Conservation (phyloP, 495 filamentous ascomycete genomes). For the Aspergillus olivimuriae region DNA sequence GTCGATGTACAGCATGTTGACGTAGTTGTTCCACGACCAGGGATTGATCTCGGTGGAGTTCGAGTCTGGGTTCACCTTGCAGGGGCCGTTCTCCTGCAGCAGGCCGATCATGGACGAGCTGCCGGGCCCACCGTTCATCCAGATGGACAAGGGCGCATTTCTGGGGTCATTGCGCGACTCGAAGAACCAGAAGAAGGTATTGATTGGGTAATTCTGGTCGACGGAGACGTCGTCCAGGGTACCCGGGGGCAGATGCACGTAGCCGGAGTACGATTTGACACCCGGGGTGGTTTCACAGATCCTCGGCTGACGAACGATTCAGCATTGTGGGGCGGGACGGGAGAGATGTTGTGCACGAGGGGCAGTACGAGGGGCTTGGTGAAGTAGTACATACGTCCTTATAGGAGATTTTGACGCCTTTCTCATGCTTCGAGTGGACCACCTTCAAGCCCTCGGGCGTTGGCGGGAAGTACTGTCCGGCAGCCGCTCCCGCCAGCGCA, state of each 20-base stretch:
- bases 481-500: conserved; percentile 14
- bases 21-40: conserved; percentile 56
- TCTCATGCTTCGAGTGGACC: conserved; percentile 49
- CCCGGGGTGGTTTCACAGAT: conserved; percentile 48
- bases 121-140: conserved; percentile 54
- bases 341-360: neutral
- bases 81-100: conserved; percentile 59
- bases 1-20: conserved; percentile 61
- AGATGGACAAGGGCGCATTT: conserved; percentile 46
- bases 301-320: conserved; percentile 40
- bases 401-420: conserved; percentile 57
- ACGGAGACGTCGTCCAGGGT: conserved; percentile 38
- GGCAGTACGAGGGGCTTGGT: neutral
- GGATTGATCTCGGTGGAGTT: conserved; percentile 46
- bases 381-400: conserved; percentile 60
- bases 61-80: conserved; percentile 46
- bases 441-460: conserved; percentile 44
- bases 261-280: conserved; percentile 35
- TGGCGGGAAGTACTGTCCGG: conserved; percentile 51
- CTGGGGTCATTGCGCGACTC: conserved; percentile 36
- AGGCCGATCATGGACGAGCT: conserved; percentile 55
- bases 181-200: conserved; percentile 78
- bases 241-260: conserved; percentile 42
- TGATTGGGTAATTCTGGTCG: conserved; percentile 55
- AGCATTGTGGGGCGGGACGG: neutral